A percentile compares a stretch with the other conserved stretches of the same genome.
phyloP scores from a whole-genome alignment of 1,284 basidiomycete species.

The Sanghuangporus weigelae region DNA sequence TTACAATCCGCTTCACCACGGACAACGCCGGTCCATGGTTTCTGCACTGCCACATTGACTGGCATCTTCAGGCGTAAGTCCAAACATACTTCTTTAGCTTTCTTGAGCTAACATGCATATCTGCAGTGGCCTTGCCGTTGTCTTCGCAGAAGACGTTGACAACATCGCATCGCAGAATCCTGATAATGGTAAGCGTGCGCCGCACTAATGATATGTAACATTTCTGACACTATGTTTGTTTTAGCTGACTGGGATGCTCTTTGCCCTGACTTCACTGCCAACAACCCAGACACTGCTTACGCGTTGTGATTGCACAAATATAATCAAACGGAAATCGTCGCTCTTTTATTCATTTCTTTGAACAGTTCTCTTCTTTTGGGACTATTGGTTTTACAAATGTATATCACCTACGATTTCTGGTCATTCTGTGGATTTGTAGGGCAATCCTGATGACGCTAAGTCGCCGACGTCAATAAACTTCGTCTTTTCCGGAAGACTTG shows the following conservation, averaged over 20 bases:
- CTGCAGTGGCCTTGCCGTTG: slow-evolving; percentile 35
- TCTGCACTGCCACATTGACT: slow-evolving; percentile 35
- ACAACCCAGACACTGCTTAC: slow-evolving; percentile 9
- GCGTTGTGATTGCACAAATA: not conserved
- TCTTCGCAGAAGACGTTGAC: slow-evolving; percentile 33
- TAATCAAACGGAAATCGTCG: not conserved
- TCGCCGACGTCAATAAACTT: not conserved
- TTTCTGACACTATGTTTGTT: not conserved
- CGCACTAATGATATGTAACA: not conserved
- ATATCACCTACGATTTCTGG: not conserved
- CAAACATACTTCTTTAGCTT: slow-evolving; percentile 18
- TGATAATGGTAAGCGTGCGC: slow-evolving; percentile 22
- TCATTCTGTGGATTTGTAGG: not conserved
- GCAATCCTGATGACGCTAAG: not conserved
- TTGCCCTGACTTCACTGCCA: slow-evolving; percentile 22
- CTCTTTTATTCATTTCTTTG: no score
- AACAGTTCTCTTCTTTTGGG: no score
- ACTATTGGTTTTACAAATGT: no score
- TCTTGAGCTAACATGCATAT: slow-evolving; percentile 21
- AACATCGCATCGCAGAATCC: slow-evolving; percentile 22
- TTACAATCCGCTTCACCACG: slow-evolving; percentile 41
- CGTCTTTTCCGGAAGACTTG: no score
- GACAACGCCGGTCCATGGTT: slow-evolving; percentile 47
- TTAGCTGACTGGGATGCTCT: slow-evolving; percentile 23
- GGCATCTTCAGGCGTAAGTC: slow-evolving; percentile 16